phyloP scores from a whole-genome alignment of 306 rosid species.

The Biancaea sappan region DNA sequence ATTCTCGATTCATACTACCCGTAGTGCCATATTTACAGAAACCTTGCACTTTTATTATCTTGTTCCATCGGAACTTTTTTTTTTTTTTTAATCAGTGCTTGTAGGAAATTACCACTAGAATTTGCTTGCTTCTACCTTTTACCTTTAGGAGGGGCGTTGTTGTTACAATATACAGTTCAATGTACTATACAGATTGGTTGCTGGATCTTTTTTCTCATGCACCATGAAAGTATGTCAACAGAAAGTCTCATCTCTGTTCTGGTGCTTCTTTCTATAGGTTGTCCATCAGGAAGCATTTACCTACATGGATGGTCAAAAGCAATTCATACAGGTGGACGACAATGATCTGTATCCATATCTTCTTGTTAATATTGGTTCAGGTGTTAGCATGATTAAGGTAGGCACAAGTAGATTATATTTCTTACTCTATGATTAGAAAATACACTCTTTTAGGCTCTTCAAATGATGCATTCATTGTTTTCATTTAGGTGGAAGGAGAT shows the following conservation, averaged over 20 bases:
- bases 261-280: conserved; percentile 55
- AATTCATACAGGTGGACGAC: conserved; percentile 76
- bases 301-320: conserved; percentile 71
- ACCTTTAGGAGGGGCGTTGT: conserved; percentile 9
- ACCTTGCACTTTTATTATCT: conserved; percentile 1
- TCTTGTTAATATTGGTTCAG: conserved; percentile 95
- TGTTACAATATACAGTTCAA: not conserved
- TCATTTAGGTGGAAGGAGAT: conserved; percentile 81
- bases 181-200: conserved; percentile 3
- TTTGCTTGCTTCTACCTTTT: not conserved
- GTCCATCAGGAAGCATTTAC: conserved; percentile 82
- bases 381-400: conserved; percentile 98
- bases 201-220: conserved; percentile 21
- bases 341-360: conserved; percentile 88
- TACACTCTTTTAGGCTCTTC: conserved; percentile 5
- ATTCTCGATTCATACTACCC: not conserved
- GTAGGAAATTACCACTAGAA: not conserved
- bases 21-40: not conserved
- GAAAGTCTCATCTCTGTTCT: conserved; percentile 28
- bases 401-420: conserved; percentile 25
- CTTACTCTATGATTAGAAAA: conserved; percentile 30
- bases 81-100: not conserved
- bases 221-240: conserved; percentile 20
- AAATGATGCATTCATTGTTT: conserved; percentile 29
- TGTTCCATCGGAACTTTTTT: not conserved